These are phyloP conservation scores for Kwoniella sp. DNA, from an alignment of 768 basidiomycete species.

Conservation along the genomic window DNA sequence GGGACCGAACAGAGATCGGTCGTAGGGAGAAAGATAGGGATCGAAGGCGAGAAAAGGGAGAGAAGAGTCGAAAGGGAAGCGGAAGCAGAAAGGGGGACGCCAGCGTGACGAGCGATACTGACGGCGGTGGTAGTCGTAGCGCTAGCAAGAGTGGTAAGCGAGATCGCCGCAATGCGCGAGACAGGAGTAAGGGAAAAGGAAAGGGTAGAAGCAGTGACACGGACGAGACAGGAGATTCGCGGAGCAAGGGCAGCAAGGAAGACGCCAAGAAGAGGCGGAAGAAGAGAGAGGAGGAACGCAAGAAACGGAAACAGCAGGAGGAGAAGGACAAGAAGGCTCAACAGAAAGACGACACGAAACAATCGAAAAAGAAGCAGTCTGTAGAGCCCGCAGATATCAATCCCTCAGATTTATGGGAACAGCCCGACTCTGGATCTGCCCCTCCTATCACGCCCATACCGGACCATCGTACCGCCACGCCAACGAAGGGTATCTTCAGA, in stretches of 20 bases:
- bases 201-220: not conserved
- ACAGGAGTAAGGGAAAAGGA: not conserved
- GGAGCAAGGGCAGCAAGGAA: not conserved
- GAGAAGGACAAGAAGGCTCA: conserved; percentile 2
- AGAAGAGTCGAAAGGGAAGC: not conserved
- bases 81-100: not conserved
- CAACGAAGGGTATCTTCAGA: conserved; percentile 5
- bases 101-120: not conserved
- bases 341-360: not conserved
- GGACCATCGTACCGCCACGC: conserved; percentile 17
- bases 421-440: conserved; percentile 10
- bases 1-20: not conserved
- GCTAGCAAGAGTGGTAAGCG: not conserved
- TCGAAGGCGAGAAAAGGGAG: not conserved
- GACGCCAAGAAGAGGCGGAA: conserved; percentile 3
- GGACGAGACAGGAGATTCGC: not conserved
- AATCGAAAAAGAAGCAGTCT: not conserved
- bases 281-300: not conserved
- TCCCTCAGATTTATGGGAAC: not conserved
- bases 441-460: conserved; percentile 3
- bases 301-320: not conserved
- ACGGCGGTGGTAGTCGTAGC: not conserved
- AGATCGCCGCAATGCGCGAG: not conserved
- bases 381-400: conserved; percentile 5
- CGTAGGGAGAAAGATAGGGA: conserved; percentile 2